phyloP scores from a whole-genome alignment of 2,329 filamentous ascomycete species.

The Beauveria scarabaeidicola region DNA sequence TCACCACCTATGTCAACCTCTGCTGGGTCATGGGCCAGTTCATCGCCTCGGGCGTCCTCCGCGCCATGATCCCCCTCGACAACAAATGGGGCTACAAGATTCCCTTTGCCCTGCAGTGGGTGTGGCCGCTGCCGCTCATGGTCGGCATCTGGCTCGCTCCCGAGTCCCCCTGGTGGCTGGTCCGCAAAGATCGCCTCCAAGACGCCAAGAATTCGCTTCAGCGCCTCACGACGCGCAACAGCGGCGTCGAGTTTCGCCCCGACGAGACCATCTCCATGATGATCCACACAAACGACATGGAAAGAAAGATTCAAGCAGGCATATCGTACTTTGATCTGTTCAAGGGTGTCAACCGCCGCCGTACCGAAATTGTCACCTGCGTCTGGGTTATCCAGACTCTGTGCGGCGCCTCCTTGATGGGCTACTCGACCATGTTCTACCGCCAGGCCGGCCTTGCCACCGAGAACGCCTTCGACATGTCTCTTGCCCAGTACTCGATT shows the following conservation, averaged over 20 bases:
- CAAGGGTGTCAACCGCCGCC: constrained; percentile 34
- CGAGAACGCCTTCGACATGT: constrained; percentile 29
- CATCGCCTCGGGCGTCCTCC: constrained; percentile 29
- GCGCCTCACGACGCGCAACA: constrained; percentile 32
- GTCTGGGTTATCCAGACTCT: constrained; percentile 34
- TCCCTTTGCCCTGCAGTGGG: constrained; percentile 37
- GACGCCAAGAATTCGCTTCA: constrained; percentile 29
- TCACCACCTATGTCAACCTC: constrained; percentile 32
- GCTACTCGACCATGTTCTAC: constrained; percentile 49
- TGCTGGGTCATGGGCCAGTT: constrained; percentile 29
- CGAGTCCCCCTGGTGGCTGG: constrained; percentile 36
- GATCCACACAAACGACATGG: constrained; percentile 41
- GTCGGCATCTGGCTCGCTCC: constrained; percentile 29
- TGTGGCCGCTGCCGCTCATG: constrained; percentile 32
- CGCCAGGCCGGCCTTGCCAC: constrained; percentile 33
- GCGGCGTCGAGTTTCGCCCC: constrained; percentile 24
- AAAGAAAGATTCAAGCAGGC: constrained; percentile 31
- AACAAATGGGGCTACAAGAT: constrained; percentile 34
- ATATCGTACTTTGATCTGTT: constrained; percentile 40
- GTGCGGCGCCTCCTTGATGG: constrained; percentile 38
- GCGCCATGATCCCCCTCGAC: constrained; percentile 24
- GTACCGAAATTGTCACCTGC: constrained; percentile 38
- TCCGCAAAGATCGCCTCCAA: constrained; percentile 27
- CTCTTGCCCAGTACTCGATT: constrained; percentile 28
- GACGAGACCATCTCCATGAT: constrained; percentile 43